phyloP scores from a whole-genome alignment of 2,329 filamentous ascomycete genomes.

The Trichoderma endophyticum region DNA sequence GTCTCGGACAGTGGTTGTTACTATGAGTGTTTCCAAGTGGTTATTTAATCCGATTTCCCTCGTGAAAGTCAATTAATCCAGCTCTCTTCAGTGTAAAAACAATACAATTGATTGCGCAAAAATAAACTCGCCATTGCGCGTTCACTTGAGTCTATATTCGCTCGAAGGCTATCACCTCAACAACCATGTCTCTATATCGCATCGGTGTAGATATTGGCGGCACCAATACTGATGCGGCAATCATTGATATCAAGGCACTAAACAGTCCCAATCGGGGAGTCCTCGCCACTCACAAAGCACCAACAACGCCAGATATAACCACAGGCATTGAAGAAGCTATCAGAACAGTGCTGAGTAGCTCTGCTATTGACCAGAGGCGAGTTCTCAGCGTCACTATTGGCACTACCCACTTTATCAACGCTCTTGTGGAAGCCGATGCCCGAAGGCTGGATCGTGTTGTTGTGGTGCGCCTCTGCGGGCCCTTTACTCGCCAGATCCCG shows the following conservation, averaged over 20 bases:
- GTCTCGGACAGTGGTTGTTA: too few relatives aligned
- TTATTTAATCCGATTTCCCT: too few relatives aligned
- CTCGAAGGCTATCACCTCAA: too few relatives aligned
- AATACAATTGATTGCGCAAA: too few relatives aligned
- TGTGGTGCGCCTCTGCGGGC: constrained; percentile 45
- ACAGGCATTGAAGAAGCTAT: constrained; percentile 47
- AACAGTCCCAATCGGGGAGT: constrained; percentile 38
- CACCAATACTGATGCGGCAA: constrained; percentile 44
- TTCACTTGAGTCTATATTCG: too few relatives aligned
- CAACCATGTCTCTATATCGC: constrained; percentile 39
- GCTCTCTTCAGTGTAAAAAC: too few relatives aligned
- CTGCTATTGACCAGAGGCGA: constrained; percentile 35
- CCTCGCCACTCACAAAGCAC: constrained; percentile 46
- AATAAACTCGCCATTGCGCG: too few relatives aligned
- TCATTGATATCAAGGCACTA: constrained; percentile 41
- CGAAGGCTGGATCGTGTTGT: constrained; percentile 43
- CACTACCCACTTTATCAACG: constrained; percentile 50
- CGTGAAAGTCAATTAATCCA: too few relatives aligned
- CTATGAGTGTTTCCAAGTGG: too few relatives aligned
- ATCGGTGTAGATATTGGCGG: constrained; percentile 44
- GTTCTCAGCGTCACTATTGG: constrained; percentile 50
- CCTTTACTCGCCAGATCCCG: constrained; percentile 42
- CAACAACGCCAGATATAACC: constrained; percentile 50
- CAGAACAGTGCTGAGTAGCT: constrained; percentile 38
- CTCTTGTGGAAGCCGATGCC: constrained; percentile 45